Evolutionary conservation across 495 filamentous ascomycete species (phyloP).

Genomic region (Aspergillus taichungensis): DNA sequence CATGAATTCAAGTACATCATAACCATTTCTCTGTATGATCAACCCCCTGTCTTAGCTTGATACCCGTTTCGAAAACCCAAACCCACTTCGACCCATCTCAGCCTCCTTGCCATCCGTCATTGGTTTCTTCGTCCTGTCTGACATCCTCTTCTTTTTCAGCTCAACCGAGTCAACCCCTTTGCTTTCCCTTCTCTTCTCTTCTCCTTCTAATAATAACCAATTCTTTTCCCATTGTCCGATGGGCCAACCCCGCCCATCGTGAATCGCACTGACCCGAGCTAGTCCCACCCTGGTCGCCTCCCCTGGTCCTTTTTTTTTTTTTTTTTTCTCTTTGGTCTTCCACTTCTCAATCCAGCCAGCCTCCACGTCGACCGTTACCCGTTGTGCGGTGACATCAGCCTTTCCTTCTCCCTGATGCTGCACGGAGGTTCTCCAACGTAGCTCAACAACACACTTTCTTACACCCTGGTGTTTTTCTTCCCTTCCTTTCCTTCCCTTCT

Average conservation of each 20-base stretch:
- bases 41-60: no score
- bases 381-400: not conserved
- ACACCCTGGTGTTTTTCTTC: not conserved
- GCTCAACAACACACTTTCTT: not conserved
- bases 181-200: constrained; percentile 4
- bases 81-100: no score
- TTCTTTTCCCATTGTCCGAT: not conserved
- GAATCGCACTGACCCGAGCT: not conserved
- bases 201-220: not conserved
- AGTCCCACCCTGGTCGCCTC: not conserved
- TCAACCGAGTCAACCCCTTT: not conserved
- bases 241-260: not conserved
- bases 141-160: no score
- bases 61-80: no score
- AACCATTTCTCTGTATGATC: no score
- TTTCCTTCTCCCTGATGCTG: not conserved
- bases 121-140: no score
- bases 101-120: no score
- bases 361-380: constrained; percentile 5
- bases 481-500: not conserved
- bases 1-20: no score
- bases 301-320: not conserved
- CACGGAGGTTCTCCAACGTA: no score
- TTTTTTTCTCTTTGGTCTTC: not conserved
- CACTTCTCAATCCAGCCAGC: not conserved